phyloP scores from a whole-genome alignment of 192 early-diverging fungal species.

The Coemansia sp. region DNA sequence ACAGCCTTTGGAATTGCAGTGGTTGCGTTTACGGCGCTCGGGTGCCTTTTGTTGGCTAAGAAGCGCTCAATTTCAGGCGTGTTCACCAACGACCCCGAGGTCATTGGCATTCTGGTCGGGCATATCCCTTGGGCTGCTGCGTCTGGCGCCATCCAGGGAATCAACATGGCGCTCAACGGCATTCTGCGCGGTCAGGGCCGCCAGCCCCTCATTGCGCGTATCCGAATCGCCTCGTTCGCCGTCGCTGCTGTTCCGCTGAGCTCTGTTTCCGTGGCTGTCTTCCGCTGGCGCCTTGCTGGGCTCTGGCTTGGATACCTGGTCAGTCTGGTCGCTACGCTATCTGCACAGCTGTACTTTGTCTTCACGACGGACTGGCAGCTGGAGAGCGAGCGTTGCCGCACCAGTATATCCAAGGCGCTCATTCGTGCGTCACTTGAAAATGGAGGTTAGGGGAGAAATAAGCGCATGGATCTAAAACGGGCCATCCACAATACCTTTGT shows the following conservation, averaged over 20 bases:
- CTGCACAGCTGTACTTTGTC: conserved; percentile 26
- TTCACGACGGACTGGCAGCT: conserved; percentile 45
- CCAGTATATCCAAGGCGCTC: conserved; percentile 25
- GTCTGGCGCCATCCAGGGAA: conserved; percentile 48
- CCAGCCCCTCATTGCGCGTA: conserved; percentile 55
- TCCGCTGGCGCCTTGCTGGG: conserved; percentile 63
- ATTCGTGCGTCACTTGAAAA: conserved; percentile 8
- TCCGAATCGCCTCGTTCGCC: conserved; percentile 55
- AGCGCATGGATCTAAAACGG: too few species aligned
- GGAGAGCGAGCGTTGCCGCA: conserved; percentile 47
- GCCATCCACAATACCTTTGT: too few species aligned
- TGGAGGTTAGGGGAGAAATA: too few species aligned
- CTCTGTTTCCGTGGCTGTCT: conserved; percentile 40
- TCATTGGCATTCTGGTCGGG: conserved; percentile 21
- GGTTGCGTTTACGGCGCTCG: conserved; percentile 54
- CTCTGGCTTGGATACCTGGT: conserved; percentile 67
- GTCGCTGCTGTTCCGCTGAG: conserved; percentile 55
- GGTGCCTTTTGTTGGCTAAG: conserved; percentile 60
- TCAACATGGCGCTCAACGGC: conserved; percentile 64
- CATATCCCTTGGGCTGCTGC: conserved; percentile 44
- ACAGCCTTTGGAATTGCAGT: conserved; percentile 54
- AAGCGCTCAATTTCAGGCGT: conserved; percentile 60
- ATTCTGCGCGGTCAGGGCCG: conserved; percentile 61
- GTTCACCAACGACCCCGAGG: conserved; percentile 42
- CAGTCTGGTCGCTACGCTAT: conserved; percentile 20